phyloP scores from a whole-genome alignment of 2,329 filamentous ascomycete species.

The Penicillium sp. region DNA sequence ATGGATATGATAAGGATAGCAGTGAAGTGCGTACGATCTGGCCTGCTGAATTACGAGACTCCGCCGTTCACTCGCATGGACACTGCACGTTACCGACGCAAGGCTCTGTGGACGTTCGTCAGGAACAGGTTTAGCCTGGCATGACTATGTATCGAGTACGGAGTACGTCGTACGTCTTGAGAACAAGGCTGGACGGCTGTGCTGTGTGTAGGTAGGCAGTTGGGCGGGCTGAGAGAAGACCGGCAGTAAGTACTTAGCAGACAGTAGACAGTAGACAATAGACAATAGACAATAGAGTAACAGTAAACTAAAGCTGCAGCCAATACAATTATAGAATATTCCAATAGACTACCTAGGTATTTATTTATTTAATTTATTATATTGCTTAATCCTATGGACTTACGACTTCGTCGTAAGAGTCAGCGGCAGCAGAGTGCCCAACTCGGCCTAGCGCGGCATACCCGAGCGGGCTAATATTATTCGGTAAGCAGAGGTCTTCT shows the following conservation, averaged over 20 bases:
- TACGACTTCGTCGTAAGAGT: background rate
- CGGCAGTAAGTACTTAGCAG: too few relatives aligned
- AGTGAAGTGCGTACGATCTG: background rate
- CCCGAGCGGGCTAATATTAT: constrained; percentile 14
- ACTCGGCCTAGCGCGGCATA: constrained; percentile 16
- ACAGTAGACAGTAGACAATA: too few relatives aligned
- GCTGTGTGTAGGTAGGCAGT: too few relatives aligned
- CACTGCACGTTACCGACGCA: constrained; percentile 7
- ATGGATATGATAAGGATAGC: background rate
- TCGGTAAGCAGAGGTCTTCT: constrained; percentile 5
- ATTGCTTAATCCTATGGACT: too few relatives aligned
- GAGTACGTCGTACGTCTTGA: background rate
- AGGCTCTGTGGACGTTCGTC: background rate
- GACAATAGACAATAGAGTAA: too few relatives aligned
- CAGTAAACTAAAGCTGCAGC: too few relatives aligned
- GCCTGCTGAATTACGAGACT: background rate
- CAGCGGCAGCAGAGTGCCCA: background rate
- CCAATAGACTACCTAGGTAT: too few relatives aligned
- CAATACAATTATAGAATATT: too few relatives aligned
- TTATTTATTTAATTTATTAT: too few relatives aligned
- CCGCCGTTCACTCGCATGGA: background rate
- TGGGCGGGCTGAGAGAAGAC: too few relatives aligned
- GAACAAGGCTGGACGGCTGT: background rate
- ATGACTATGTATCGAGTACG: background rate
- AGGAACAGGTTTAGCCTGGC: constrained; percentile 9